Conservation (phyloP, 1,139 yeast species). For the Hyphopichia buzzinii region DNA sequence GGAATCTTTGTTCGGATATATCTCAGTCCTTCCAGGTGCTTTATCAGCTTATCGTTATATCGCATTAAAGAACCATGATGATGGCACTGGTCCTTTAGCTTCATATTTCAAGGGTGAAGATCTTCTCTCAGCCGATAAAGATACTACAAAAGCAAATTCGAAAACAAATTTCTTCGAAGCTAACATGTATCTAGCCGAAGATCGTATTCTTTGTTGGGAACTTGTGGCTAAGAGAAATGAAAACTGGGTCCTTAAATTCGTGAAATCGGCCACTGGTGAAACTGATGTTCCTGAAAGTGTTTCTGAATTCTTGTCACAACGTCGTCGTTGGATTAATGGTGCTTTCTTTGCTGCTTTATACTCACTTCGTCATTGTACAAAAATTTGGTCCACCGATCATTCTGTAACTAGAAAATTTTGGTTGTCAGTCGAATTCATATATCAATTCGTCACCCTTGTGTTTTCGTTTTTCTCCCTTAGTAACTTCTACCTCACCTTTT, state of each 20-base stretch:
- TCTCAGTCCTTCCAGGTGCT: conserved; percentile 94
- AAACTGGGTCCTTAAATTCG: conserved; percentile 91
- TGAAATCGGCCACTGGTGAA: conserved; percentile 91
- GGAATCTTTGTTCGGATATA: conserved; percentile 91
- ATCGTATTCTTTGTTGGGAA: conserved; percentile 96
- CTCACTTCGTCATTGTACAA: conserved; percentile 73
- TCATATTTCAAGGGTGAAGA: conserved; percentile 91
- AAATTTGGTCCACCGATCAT: conserved; percentile 87
- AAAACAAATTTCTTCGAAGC: conserved; percentile 83
- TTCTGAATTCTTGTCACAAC: conserved; percentile 88
- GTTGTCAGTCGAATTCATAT: conserved; percentile 78
- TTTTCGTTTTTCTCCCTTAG: conserved; percentile 90
- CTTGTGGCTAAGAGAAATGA: conserved; percentile 83
- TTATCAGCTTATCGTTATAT: conserved; percentile 89
- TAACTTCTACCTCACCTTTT: conserved; percentile 86
- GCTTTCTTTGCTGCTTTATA: conserved; percentile 95
- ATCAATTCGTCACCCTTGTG: conserved; percentile 71
- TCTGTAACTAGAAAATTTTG: conserved; percentile 71
- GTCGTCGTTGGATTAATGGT: conserved; percentile 98
- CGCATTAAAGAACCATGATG: conserved; percentile 80
- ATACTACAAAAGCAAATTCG: conserved; percentile 31
- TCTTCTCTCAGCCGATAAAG: conserved; percentile 31
- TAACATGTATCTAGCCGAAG: conserved; percentile 97
- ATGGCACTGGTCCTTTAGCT: conserved; percentile 88
- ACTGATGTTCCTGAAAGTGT: conserved; percentile 95